phyloP scores from a whole-genome alignment of 305 asterid species.

The Fraxinus albicans region DNA sequence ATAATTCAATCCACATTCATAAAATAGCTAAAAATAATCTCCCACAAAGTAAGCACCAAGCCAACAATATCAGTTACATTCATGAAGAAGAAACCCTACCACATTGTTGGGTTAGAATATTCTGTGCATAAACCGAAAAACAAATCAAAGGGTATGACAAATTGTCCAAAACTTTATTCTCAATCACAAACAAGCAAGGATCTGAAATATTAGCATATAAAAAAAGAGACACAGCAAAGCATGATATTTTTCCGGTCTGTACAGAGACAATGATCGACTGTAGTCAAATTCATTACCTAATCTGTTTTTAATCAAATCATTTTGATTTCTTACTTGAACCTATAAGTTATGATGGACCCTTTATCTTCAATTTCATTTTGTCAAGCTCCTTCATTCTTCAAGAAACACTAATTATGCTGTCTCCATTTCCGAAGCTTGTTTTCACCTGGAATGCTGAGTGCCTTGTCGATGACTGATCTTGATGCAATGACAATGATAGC shows the following conservation, averaged over 20 bases:
- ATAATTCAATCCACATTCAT: slow-evolving; percentile 12
- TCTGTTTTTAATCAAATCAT: background rate
- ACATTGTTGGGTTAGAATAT: slow-evolving; percentile 1
- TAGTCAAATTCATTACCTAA: slow-evolving; percentile 30
- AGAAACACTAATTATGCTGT: slow-evolving; percentile 42
- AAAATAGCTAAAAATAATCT: background rate
- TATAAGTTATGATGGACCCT: slow-evolving; percentile 23
- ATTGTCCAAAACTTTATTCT: slow-evolving; percentile 27
- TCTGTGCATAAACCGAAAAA: slow-evolving; percentile 16
- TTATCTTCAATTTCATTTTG: slow-evolving; percentile 26
- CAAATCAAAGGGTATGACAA: background rate
- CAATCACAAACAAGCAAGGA: slow-evolving; percentile 31
- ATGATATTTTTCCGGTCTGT: slow-evolving; percentile 46
- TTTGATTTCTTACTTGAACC: background rate
- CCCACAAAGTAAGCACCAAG: background rate
- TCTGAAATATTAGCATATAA: slow-evolving; percentile 30
- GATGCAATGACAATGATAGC: slow-evolving; percentile 54
- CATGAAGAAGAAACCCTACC: background rate
- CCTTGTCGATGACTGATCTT: slow-evolving; percentile 37
- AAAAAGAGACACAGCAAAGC: slow-evolving; percentile 40
- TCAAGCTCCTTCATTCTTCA: slow-evolving; percentile 22
- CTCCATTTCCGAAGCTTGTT: slow-evolving; percentile 41
- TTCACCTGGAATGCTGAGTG: slow-evolving; percentile 33
- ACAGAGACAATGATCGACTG: slow-evolving; percentile 35
- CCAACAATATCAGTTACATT: background rate